Base-by-base conservation (phyloP, 108 stramenopile species). In the Chaetoceros tenuissimus region DNA sequence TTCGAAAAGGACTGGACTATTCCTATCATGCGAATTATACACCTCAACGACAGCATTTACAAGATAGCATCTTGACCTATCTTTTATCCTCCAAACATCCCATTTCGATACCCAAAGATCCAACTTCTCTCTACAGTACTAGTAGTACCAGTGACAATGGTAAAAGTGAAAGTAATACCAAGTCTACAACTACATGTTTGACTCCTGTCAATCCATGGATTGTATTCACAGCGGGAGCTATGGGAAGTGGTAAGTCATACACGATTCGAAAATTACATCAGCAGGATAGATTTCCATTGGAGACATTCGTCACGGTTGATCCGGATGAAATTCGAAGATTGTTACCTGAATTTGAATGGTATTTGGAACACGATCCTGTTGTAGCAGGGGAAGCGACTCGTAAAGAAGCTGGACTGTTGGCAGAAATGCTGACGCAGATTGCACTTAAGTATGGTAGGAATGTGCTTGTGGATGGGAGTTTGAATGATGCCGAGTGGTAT, bases 221-320 rank as follows among this genome's bases (percentile, higher is more conserved):
- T 22, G 78, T 84, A 24, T 94, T 94, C 62, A 95, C 94, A 26
- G 94, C 92, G 10, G 95, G 95, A 5, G 89, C 89, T 13, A 96
- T 96, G 95, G 90, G 91, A 46, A 83, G 84, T 8, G 95, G 78
- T 46, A 96, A 85, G 63, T 62, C 73, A 20, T 77, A 94, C 56
- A 87, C 87, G 19, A 87, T 96, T 61, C 61, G 69, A 27, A 51
- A 51, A 31, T 45, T 92, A 45, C 75, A 81, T 5, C 56, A 82
- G 29, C 61, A 70, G 49, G 82, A 75, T 8, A 58, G 64, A 29
- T 95, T 95, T 58, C 94, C 94, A 16, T 73, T 89, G 23, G 46
- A 69, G 40, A 78, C 85, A 13, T 95, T 89, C 55, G 87, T 95
- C 27, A 43, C 46, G n/a, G 84, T 95, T 3, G 94, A 95, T 57